Conservation (phyloP, 139 green algal genomes). For the Helicosporidium sp. region DNA sequence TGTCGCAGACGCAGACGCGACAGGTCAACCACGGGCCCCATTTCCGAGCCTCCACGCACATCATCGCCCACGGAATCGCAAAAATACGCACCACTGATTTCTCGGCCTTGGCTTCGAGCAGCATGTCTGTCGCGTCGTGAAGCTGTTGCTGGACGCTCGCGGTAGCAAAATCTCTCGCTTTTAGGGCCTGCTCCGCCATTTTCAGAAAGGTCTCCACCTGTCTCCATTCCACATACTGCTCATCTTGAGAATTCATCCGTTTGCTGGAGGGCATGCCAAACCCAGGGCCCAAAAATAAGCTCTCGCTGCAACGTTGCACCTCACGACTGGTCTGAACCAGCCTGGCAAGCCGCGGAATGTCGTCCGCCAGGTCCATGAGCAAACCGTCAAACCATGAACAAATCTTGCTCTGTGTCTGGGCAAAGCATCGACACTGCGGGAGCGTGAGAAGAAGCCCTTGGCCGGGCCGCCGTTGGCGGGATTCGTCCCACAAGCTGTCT, state of each 20-base stretch:
- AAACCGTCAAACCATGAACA: too few relatives aligned
- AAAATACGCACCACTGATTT: too few relatives aligned
- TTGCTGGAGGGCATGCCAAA: background rate
- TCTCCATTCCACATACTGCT: background rate
- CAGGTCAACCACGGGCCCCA: too few relatives aligned
- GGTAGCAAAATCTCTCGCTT: background rate
- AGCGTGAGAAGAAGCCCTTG: background rate
- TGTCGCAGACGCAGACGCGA: too few relatives aligned
- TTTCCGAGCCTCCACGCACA: too few relatives aligned
- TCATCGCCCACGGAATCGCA: too few relatives aligned
- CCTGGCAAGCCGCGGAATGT: background rate
- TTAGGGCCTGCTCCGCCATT: background rate
- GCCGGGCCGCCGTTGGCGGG: background rate
- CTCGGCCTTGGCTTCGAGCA: too few relatives aligned
- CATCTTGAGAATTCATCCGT: background rate
- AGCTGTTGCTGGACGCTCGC: background rate
- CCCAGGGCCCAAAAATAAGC: background rate
- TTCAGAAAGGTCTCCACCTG: background rate
- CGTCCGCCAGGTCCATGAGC: too few relatives aligned
- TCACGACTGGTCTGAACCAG: background rate
- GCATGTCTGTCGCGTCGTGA: too few relatives aligned
- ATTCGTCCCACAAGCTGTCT: too few relatives aligned
- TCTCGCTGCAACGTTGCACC: background rate
- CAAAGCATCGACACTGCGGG: background rate
- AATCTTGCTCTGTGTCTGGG: too few relatives aligned